These are phyloP conservation scores for Suillus occidentalis DNA, from an alignment of 768 basidiomycete species.

Conservation along the genomic window DNA sequence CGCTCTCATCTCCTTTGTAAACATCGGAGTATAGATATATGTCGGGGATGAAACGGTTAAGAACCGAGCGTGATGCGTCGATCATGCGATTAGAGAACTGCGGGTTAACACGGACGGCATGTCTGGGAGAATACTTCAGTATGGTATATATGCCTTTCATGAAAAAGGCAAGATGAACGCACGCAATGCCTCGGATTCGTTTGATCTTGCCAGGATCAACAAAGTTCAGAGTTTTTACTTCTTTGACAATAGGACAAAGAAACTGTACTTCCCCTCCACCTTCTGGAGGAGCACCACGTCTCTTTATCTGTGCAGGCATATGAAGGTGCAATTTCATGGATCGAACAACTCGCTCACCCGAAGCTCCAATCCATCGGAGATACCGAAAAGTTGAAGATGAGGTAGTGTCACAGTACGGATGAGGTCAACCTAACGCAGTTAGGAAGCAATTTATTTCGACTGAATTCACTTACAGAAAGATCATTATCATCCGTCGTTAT, in stretches of 20 bases:
- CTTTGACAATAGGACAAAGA: constrained; percentile 87
- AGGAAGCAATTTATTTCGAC: constrained; percentile 14
- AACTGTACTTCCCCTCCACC: constrained; percentile 96
- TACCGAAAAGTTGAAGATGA: constrained; percentile 86
- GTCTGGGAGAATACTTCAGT: constrained; percentile 44
- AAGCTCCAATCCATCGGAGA: constrained; percentile 88
- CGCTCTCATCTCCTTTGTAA: constrained; percentile 96
- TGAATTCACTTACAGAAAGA: constrained; percentile 63
- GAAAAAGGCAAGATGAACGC: constrained; percentile 34
- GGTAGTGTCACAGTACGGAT: constrained; percentile 89
- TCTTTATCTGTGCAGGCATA: constrained; percentile 69
- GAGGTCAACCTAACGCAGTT: constrained; percentile 66
- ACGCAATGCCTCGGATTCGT: constrained; percentile 95
- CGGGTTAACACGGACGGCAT: constrained; percentile 94
- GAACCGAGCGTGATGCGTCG: constrained; percentile 85
- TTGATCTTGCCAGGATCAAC: constrained; percentile 89
- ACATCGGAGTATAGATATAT: constrained; percentile 98
- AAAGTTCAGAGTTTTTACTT: constrained; percentile 91
- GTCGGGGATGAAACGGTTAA: constrained; percentile 97
- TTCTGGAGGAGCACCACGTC: constrained; percentile 85
- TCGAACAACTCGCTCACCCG: constrained; percentile 47
- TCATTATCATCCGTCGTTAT: constrained; percentile 93
- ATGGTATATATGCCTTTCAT: background rate
- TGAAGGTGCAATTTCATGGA: background rate
- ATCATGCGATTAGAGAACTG: constrained; percentile 99